These are phyloP conservation scores for Cercophora newfieldiana DNA, from an alignment of 495 filamentous ascomycete genomes.

Conservation along the genomic window DNA sequence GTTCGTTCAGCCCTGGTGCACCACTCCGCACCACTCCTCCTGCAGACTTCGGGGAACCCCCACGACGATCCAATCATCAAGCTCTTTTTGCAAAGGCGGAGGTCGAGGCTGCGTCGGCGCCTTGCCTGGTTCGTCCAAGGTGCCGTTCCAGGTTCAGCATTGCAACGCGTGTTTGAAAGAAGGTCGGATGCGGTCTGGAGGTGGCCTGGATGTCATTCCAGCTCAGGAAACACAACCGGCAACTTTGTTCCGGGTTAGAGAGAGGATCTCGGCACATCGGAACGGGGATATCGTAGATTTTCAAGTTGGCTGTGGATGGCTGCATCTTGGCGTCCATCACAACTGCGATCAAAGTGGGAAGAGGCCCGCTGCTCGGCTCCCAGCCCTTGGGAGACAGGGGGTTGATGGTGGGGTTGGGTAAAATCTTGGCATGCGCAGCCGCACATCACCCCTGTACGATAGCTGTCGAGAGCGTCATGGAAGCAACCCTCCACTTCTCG, in stretches of 20 bases:
- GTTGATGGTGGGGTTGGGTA: background rate
- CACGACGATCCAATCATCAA: conserved; percentile 1
- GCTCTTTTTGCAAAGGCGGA: background rate
- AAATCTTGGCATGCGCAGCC: conserved; percentile 3
- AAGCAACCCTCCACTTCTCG: too few relatives aligned
- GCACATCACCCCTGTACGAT: background rate
- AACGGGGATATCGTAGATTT: background rate
- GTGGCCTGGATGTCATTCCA: background rate
- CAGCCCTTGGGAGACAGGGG: background rate
- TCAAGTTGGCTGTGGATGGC: background rate
- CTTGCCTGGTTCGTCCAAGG: background rate
- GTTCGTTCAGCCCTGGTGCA: conserved; percentile 1
- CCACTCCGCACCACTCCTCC: too few relatives aligned
- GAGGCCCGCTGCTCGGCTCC: background rate
- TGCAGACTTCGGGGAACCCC: conserved; percentile 7
- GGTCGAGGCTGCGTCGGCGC: conserved; percentile 3
- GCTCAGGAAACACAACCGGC: background rate
- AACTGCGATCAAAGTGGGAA: background rate
- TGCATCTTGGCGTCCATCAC: background rate
- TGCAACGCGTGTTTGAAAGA: background rate
- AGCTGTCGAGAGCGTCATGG: conserved; percentile 8
- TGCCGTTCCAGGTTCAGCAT: background rate
- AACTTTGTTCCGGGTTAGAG: background rate
- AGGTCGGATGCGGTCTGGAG: background rate
- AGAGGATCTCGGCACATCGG: background rate